Evolutionary conservation across 202 grass and related monocot genomes (phyloP).

Genomic region (Schoenoplectus tabernaemontani): DNA sequence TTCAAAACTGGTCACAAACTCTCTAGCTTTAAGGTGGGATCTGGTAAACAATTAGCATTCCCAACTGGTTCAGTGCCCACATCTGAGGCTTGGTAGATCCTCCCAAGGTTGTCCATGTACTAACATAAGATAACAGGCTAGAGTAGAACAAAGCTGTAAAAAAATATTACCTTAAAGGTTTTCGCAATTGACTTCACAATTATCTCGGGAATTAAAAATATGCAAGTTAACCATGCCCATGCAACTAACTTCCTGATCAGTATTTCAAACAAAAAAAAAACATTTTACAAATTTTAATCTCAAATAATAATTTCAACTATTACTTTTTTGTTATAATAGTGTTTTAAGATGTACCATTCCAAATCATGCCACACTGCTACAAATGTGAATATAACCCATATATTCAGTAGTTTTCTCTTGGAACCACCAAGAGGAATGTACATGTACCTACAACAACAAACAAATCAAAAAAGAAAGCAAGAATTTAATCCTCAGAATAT

Average conservation of each 20-base stretch:
- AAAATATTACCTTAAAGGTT: constrained; percentile 52
- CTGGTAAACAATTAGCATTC: background rate
- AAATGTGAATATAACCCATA: constrained; percentile 97
- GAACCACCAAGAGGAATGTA: constrained; percentile 97
- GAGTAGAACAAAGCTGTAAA: background rate
- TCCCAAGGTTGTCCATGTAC: background rate
- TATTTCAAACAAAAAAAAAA: background rate
- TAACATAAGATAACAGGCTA: background rate
- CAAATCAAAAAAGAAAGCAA: constrained; percentile 13
- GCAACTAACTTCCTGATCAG: constrained; percentile 82
- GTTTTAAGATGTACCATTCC: constrained; percentile 50
- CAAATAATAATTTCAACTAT: background rate
- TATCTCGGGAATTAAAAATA: constrained; percentile 91
- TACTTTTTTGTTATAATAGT: background rate
- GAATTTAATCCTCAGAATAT: background rate
- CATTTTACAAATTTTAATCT: background rate
- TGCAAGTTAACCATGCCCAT: constrained; percentile 95
- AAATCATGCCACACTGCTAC: constrained; percentile 95
- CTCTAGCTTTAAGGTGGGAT: background rate
- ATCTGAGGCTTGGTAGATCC: background rate
- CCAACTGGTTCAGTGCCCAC: background rate
- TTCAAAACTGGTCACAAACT: background rate
- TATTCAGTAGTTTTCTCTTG: constrained; percentile 75
- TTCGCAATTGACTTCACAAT: constrained; percentile 58
- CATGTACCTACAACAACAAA: constrained; percentile 50